Base-by-base conservation (phyloP, 108 stramenopile genomes). In the Pseudonitzschia multiseries region DNA sequence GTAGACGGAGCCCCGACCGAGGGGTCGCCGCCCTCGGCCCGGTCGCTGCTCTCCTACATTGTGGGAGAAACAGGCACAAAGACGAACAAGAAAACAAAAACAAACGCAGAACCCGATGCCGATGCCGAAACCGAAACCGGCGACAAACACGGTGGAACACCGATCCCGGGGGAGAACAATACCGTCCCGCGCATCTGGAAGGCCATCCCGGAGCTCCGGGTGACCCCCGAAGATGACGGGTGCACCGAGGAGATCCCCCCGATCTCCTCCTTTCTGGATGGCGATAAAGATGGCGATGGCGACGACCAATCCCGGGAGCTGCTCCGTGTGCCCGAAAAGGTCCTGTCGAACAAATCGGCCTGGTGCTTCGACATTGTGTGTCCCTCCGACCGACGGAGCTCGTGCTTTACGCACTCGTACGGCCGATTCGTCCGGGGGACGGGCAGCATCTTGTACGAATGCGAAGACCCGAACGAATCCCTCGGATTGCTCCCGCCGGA, bases 351-450 rank as follows among this genome's bases (percentile, higher is more conserved):
- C 36, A 77, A 76, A 57, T 84, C 93, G 18, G 72, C 92, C 1
- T 96, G 95, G 95, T 94, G 91, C 59, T 91, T 95, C 80, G 96
- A 97, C 68, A 82, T 95, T 64, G 90, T 91, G 18, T 84, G 26
- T 24, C 86, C 89, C 27, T 4, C 27, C 10, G 63, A 75, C 41
- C 54, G 60, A 51, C 74, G 80, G 18, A 70, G 75, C 44, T 71
- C 89, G 15, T 96, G 96, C 70, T 95, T 95, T 69, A 97, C 96
- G 6, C 83, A 86, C 26, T 86, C 92, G 28, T 97, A 97, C 77
- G 91, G 90, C 0, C 78, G 87, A 29, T 97, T 84, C 51, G 70
- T 87, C 29, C 65, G 83, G 56, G 96, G 96, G 4, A 95, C 96
- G 2, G 96, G 94, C 26, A 94, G 93, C 59, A 82, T 97, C 33